A percentile compares a stretch with the other conserved stretches of the same genome.
Conservation (phyloP, 2,329 filamentous ascomycete species). For the Trematosphaeria pertusa region DNA sequence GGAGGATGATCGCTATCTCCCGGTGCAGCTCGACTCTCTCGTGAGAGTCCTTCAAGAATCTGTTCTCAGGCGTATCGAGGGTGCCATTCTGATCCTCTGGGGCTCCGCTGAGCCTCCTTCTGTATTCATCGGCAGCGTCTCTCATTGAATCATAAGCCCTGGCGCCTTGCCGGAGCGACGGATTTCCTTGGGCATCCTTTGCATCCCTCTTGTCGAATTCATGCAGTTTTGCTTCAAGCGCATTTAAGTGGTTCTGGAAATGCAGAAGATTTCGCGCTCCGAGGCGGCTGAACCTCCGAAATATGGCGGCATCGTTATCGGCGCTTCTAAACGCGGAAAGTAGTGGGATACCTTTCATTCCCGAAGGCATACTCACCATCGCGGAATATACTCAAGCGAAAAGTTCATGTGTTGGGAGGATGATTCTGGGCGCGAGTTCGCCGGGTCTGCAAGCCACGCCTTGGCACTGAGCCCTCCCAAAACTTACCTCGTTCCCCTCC, state of each 20-base stretch:
- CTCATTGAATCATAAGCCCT: slow-evolving; percentile 1
- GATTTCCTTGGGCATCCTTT: background rate
- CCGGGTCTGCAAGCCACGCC: too few relatives aligned
- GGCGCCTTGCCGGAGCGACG: background rate
- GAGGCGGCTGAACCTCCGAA: slow-evolving; percentile 92
- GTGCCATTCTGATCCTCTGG: background rate
- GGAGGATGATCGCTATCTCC: slow-evolving; percentile 1
- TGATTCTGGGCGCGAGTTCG: too few relatives aligned
- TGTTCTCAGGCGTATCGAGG: background rate
- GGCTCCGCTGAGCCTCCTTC: too few relatives aligned
- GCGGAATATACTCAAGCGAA: too few relatives aligned
- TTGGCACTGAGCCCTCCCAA: too few relatives aligned
- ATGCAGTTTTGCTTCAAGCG: slow-evolving; percentile 1
- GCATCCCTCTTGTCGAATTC: background rate
- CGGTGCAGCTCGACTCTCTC: slow-evolving; percentile 1
- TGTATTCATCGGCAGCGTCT: background rate
- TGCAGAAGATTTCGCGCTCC: slow-evolving; percentile 39
- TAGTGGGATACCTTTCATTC: slow-evolving; percentile 1
- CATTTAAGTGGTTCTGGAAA: slow-evolving; percentile 2
- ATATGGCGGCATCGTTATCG: slow-evolving; percentile 76
- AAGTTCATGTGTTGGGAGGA: too few relatives aligned
- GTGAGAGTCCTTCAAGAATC: slow-evolving; percentile 1
- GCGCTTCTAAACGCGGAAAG: slow-evolving; percentile 1
- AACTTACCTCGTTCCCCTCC: too few relatives aligned
- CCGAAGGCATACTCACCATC: too few relatives aligned